phyloP scores from a whole-genome alignment of 345 rosid genomes.

The Gossypium longicalyx region DNA sequence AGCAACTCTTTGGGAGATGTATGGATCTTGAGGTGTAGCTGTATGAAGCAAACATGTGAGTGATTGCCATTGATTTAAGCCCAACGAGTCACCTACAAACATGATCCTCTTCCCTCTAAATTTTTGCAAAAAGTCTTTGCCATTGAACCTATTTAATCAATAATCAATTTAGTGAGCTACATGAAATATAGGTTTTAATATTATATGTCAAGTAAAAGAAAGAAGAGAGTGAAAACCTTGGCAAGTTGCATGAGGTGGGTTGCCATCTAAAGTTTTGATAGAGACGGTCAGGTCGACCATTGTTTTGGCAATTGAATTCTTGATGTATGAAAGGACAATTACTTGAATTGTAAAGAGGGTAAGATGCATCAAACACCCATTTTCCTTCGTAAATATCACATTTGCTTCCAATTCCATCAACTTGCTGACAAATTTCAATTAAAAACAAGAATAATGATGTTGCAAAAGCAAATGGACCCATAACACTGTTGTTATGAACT shows the following conservation, averaged over 20 bases:
- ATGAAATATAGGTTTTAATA: too few species aligned
- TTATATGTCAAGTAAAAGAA: background rate
- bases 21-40: slow-evolving; percentile 34
- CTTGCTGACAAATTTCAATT: background rate
- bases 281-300: slow-evolving; percentile 49
- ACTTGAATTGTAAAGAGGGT: slow-evolving; percentile 39
- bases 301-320: slow-evolving; percentile 50
- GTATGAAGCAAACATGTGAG: slow-evolving; percentile 72
- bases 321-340: slow-evolving; percentile 45
- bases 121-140: slow-evolving; percentile 43
- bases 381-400: slow-evolving; percentile 38
- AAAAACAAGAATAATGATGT: background rate
- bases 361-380: slow-evolving; percentile 39
- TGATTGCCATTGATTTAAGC: slow-evolving; percentile 86
- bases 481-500: background rate
- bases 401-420: background rate
- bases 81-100: slow-evolving; percentile 81
- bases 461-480: background rate
- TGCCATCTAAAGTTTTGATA: slow-evolving; percentile 69
- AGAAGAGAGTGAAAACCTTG: slow-evolving; percentile 17
- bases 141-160: slow-evolving; percentile 42
- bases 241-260: slow-evolving; percentile 43
- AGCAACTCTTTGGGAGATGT: slow-evolving; percentile 26
- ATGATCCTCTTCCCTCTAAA: slow-evolving; percentile 51
- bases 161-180: background rate